Conservation (phyloP, 163 green algal species). For the Scenedesmus sp. region DNA sequence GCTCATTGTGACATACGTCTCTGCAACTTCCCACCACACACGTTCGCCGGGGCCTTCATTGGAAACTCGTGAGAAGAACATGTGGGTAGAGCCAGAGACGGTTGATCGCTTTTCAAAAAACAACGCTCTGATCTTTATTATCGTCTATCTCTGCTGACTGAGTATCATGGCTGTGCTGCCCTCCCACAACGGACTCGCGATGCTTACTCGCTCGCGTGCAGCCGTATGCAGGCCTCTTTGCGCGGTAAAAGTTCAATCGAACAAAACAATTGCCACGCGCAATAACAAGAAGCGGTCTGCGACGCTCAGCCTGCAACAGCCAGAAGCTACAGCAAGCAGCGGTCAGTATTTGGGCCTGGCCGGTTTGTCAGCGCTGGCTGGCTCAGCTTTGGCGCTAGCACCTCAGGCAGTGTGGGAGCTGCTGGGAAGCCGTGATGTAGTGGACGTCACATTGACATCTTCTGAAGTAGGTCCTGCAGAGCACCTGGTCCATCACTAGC, state of each 20-base stretch:
- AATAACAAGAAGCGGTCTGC: not conserved
- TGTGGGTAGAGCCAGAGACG: too few relatives aligned
- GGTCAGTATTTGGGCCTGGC: not conserved
- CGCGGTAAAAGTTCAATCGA: not conserved
- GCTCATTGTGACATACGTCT: not conserved
- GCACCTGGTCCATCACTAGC: not conserved
- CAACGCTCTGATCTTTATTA: not conserved
- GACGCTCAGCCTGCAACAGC: not conserved
- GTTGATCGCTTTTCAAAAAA: too few relatives aligned
- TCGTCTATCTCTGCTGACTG: not conserved
- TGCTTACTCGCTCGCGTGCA: not conserved
- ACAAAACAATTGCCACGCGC: not conserved
- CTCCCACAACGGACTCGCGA: not conserved
- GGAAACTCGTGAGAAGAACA: too few relatives aligned
- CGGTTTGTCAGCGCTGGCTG: not conserved
- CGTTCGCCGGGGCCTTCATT: not conserved
- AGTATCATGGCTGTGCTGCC: not conserved
- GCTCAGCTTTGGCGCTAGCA: not conserved
- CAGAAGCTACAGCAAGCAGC: not conserved
- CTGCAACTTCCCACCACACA: constrained; percentile 4
- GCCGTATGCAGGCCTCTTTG: not conserved
- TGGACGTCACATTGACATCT: not conserved
- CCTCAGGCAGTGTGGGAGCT: constrained; percentile 2
- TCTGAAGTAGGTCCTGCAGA: not conserved
- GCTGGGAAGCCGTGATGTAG: not conserved